A percentile compares a stretch with the other conserved stretches of the same genome.
phyloP scores from a whole-genome alignment of 2,329 filamentous ascomycete genomes.

The Venturia effusa region DNA sequence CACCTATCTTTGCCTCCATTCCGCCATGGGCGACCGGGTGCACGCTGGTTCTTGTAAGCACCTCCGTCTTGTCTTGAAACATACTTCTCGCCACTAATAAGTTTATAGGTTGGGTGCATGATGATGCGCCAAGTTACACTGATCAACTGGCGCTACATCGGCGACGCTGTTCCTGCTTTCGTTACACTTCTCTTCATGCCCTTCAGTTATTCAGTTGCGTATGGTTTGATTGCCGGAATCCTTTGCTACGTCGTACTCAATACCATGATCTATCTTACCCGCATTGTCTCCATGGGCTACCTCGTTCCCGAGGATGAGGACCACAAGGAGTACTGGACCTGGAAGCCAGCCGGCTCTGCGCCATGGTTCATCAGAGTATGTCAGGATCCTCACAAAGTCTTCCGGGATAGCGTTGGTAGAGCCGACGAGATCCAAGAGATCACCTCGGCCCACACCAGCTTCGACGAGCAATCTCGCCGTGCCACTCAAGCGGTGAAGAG shows the following conservation, averaged over 20 bases:
- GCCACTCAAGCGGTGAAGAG: background rate
- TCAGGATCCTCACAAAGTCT: constrained; percentile 9
- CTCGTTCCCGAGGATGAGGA: constrained; percentile 66
- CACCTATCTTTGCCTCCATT: constrained; percentile 81
- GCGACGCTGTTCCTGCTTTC: constrained; percentile 76
- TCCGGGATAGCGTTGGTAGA: background rate
- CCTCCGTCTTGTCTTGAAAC: background rate
- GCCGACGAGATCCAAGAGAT: constrained; percentile 8
- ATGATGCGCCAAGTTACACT: constrained; percentile 64
- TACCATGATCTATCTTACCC: constrained; percentile 55
- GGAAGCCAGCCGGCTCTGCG: constrained; percentile 31
- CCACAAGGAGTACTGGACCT: constrained; percentile 70
- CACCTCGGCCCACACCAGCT: background rate
- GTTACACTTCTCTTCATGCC: constrained; percentile 77
- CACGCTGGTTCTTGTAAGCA: constrained; percentile 61
- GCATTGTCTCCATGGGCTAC: constrained; percentile 52
- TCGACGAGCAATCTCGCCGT: background rate
- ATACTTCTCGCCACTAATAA: background rate
- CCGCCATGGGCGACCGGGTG: constrained; percentile 83
- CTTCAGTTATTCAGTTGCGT: constrained; percentile 80
- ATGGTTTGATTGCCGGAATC: constrained; percentile 74
- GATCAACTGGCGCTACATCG: constrained; percentile 81
- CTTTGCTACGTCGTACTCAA: constrained; percentile 68
- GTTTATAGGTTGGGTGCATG: constrained; percentile 49
- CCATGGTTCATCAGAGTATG: constrained; percentile 13